Conservation (phyloP, 148 eudicot genomes). For the Euryodendron excelsum region DNA sequence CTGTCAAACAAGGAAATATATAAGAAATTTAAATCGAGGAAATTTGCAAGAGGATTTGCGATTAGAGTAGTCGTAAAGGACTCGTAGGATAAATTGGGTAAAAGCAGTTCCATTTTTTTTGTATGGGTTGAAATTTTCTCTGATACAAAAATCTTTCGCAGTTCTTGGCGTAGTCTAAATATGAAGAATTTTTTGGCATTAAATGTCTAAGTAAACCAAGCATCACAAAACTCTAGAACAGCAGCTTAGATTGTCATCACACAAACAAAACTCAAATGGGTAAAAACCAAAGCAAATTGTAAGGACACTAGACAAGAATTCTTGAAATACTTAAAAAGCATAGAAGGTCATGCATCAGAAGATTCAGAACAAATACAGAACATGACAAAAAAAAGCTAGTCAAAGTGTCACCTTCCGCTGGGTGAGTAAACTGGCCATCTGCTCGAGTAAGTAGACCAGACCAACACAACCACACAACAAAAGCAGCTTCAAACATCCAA, state of each 20-base stretch:
- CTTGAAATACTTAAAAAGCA: not conserved
- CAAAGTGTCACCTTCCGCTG: slow-evolving; percentile 22
- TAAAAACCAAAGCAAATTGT: not conserved
- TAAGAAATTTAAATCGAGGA: not conserved
- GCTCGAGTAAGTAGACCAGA: slow-evolving; percentile 14
- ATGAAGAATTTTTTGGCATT: too few relatives aligned
- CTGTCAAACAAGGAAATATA: not conserved
- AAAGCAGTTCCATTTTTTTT: not conserved
- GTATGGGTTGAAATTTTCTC: not conserved
- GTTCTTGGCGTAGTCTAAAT: not conserved
- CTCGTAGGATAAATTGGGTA: not conserved
- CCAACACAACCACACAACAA: slow-evolving; percentile 13
- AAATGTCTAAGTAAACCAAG: too few relatives aligned
- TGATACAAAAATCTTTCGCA: not conserved
- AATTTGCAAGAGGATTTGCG: not conserved
- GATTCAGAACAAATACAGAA: not conserved
- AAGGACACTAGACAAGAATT: not conserved
- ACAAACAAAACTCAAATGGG: not conserved
- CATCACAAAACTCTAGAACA: not conserved
- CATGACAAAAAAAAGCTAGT: not conserved
- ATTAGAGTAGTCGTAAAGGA: not conserved
- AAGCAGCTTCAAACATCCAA: slow-evolving; percentile 7
- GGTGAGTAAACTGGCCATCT: slow-evolving; percentile 18
- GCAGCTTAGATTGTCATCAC: not conserved
- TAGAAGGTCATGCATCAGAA: too few relatives aligned